phyloP scores from a whole-genome alignment of 768 basidiomycete species.

The Tephrocybe sp. region DNA sequence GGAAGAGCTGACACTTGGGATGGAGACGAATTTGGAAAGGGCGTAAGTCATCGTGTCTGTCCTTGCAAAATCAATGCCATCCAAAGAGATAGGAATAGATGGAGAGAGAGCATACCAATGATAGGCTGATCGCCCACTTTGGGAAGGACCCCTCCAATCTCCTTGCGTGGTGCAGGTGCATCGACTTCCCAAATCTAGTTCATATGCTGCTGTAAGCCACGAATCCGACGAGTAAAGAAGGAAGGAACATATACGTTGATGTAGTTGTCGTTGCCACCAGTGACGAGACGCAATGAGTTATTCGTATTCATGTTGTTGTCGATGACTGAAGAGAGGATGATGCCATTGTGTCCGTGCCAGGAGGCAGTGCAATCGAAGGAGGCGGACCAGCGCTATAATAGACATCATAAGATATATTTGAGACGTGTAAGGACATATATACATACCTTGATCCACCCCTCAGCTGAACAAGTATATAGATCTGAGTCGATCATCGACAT shows the following conservation, averaged over 20 bases:
- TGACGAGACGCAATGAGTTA: constrained; percentile 43
- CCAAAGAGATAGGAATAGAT: background rate
- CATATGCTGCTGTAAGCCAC: background rate
- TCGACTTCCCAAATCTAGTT: constrained; percentile 54
- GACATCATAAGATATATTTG: background rate
- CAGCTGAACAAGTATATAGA: constrained; percentile 63
- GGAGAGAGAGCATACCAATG: constrained; percentile 7
- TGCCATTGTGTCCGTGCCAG: constrained; percentile 80
- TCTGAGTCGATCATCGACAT: constrained; percentile 68
- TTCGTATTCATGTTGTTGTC: constrained; percentile 25
- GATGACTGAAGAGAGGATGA: constrained; percentile 76
- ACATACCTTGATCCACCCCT: constrained; percentile 67
- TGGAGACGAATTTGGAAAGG: constrained; percentile 80
- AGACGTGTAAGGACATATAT: background rate
- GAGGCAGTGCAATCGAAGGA: constrained; percentile 83
- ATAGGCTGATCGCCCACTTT: background rate
- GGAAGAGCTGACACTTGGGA: constrained; percentile 79
- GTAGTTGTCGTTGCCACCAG: constrained; percentile 82
- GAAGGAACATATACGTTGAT: constrained; percentile 62
- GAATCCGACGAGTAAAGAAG: background rate
- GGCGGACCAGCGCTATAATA: constrained; percentile 78
- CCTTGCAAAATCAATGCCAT: background rate
- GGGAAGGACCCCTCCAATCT: constrained; percentile 7
- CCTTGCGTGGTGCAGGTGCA: constrained; percentile 25
- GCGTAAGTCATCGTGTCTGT: constrained; percentile 75